Evolutionary conservation across 306 rosid species (phyloP), one percentile per base, ranked within the genome.

Genomic region (Acacia confusa): DNA sequence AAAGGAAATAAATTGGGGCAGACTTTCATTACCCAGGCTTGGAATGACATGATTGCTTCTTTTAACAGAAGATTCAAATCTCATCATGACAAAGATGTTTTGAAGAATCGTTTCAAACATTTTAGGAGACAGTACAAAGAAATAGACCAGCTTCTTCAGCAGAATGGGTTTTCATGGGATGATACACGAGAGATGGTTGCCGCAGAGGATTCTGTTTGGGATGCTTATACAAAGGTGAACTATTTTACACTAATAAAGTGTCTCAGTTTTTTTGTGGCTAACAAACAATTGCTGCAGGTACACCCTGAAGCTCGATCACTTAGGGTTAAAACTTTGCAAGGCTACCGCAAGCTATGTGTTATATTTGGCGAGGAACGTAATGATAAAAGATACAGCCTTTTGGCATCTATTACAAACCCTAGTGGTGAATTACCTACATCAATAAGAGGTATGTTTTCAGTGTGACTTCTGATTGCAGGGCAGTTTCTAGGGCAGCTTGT

Each of bases 81-180:
- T 84, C 89, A 81, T 65, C 84, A 88, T 84, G 93, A 89, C 86
- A 87, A 89, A 81, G 97, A 92, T 75, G 90, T 91, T 75, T 86
- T 91, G 84, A 92, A 92, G 86, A 92, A 89, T 74, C 86, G 97
- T 57, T 88, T 76, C 91, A 91, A 91, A 79, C 89, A 91, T 81
- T 81, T 89, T 81, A 87, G 88, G 87, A 85, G 91, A 80, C 91
- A 89, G 83, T 89, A 89, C 84, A 91, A 83, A 82, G 97, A 91
- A 38, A 82, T 91, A 70, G 78, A 85, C 86, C 69, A 57, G 60
- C 89, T 92, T 83, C 93, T 92, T 76, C 82, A 82, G 83, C 90
- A 86, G 30, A 72, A 28, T 75, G 95, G 89, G 20, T 89, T 89
- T 81, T 84, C 90, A 43, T 92, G 97, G 97, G 90, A 92, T 83